Conservation (phyloP, 2,329 filamentous ascomycete species). For the Ophiostoma montium region DNA sequence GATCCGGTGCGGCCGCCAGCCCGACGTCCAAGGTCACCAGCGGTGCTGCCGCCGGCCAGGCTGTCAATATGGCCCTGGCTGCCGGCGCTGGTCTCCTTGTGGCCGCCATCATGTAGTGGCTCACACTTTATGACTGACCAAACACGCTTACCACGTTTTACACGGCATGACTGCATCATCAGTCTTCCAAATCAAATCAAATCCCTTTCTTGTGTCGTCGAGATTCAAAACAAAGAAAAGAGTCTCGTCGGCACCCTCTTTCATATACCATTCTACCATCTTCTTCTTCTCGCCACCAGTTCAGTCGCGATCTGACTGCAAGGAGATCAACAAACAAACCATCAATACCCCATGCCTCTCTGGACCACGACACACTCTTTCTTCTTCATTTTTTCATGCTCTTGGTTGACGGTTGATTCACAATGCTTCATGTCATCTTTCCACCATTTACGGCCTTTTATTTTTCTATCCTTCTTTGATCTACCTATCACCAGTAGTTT, state of each 20-base stretch:
- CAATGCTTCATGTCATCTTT: not conserved
- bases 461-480: not conserved
- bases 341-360: not conserved
- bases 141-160: not conserved
- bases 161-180: too few relatives aligned
- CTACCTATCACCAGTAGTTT: not conserved
- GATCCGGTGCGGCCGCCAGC: not conserved
- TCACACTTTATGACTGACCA: not conserved
- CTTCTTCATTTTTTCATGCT: not conserved
- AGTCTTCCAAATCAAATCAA: too few relatives aligned
- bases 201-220: not conserved
- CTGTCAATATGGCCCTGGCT: not conserved
- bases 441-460: constrained; percentile 5
- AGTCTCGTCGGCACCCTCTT: not conserved
- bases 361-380: not conserved
- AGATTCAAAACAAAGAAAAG: not conserved
- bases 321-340: not conserved
- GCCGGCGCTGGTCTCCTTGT: constrained; percentile 1
- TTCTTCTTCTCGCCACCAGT: not conserved
- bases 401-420: constrained; percentile 5
- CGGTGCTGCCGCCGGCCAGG: not conserved
- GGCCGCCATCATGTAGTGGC: not conserved
- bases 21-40: not conserved
- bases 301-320: not conserved
- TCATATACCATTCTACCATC: too few relatives aligned